Evolutionary conservation across 306 rosid genomes (phyloP), one percentile per base, ranked within the genome.

Genomic region (Gleditsia sinensis): DNA sequence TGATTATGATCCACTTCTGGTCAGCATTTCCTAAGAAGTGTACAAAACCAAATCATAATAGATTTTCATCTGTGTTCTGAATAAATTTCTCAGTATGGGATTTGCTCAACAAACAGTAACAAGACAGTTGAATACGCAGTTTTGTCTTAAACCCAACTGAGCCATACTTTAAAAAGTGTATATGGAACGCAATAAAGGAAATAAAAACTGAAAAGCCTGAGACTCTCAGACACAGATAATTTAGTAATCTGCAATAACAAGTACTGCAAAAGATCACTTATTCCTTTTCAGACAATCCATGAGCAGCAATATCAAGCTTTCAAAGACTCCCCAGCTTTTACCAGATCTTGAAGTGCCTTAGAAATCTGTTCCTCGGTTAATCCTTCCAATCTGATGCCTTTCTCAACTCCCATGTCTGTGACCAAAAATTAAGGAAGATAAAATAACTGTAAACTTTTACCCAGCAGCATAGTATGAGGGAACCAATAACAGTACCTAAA

Each of bases 261-360:
- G 71, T 17, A 71, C 77, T 61, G 45, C 69, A 58, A 10, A 28
- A 45, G 48, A 71, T 45, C 64, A 74, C 82, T 90, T 88, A 86
- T 83, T 93, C 80, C 75, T 58, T 53, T 76, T 75, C 74, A 49
- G 9, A 55, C 37, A 36, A 72, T 69, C 24, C 62, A 60, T 49
- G 50, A 64, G 82, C 58, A 57, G 76, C 50, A 60, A 61, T 21
- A 71, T 86, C 84, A 84, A 46, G 79, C 89, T 78, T 88, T 91
- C 23, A 83, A 71, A 23, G 92, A 76, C 75, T 80, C 78, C 72
- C 97, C 92, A 0, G 77, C 93, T 82, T 88, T 92, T 8, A 67
- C 93, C 28, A 94, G 82, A 58, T 91, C 93, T 85, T 94, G 89
- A 6, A 91, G 96, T 19, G 92, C 87, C 92, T 94, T 94, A 4